Evolutionary conservation across 495 filamentous ascomycete species (phyloP), one percentile per base, ranked within the genome.

Genomic region (Daldinia concentrica): DNA sequence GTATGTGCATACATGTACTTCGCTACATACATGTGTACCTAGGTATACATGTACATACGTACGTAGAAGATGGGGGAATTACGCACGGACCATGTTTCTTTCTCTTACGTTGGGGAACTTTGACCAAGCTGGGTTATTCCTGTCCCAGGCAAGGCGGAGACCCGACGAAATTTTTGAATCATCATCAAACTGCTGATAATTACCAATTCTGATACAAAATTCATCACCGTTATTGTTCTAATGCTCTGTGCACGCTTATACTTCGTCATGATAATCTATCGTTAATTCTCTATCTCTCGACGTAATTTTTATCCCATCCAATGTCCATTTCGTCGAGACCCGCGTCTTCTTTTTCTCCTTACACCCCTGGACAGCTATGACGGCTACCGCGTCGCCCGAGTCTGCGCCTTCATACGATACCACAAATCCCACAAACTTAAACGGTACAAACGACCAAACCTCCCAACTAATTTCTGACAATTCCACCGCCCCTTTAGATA

Each of bases 291-390:
- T 78, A 83, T 88, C 82, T 75, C 79, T 85, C 88, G 91, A 94
- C 88, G 82, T 83, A 82, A 77, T 80, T 87, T 88, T 90, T 78
- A 80, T 74, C 75, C 60, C 76, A 75, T 81, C 87, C 84, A 79
- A 91, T 87, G 84, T 83, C 77, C 83, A 79, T 85, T 86, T 88
- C 86, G 84, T 86, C 83, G 86, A 87, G 87, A 87, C 88, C 83
- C 82, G 85, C 89, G 90, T 78, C 78, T 74, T 76, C 73, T 70
- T 68, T 66, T 69, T 75, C 66, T 76, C 76, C 71, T 70, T 55
- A 68, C 72, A 77, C 75, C 78, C 80, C 73, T 75, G 74, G 75
- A 80, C 78, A 77, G 79, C 81, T 82, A 84, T 83, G 82, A 82
- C 82, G 74, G 79, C 79, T 79, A 81, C 70, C 82, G 82, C 83